Base-by-base conservation (phyloP, 495 filamentous ascomycete species). In the Massariosphaeria phaeospora region DNA sequence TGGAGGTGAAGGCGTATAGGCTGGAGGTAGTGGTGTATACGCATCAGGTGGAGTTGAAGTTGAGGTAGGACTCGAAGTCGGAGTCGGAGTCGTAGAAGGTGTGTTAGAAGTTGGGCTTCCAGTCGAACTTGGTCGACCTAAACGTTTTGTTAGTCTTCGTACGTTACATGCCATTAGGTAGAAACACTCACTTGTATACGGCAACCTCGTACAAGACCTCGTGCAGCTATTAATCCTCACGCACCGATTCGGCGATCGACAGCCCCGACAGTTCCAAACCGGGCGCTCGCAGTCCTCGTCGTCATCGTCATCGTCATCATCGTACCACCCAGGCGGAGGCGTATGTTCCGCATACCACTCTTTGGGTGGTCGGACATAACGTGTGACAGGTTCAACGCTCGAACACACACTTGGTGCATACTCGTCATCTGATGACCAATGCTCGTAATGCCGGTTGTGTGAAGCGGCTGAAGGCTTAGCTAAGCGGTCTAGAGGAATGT, bases 191-290 rank as follows among this genome's bases (percentile, higher is more conserved):
- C 27, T 33, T 9, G 26, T 47, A 27, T 20, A 44, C 2, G 45
- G 36, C 20, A 36, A 27, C 17, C 21, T 39, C 12, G 47, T 40
- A 34, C 51, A 61, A 30, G 17, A 27, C 18, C 36, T 34, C 29
- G 50, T 54, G 26, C 57, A 60, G 2, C 15, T n/a, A 43, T 60
- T 55, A 31, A 60, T 36, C 35, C 34, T 60, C 3, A 60, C 30
- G 17, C 57, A 60, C 1, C 49, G 44, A 38, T 43, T 42, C 24
- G 57, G 57, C 2, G 17, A 31, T 1, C 10, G 21, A 25, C 57
- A 60, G 1, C 45, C 50, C 6, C 31, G 33, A 36, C 57, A 60
- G 10, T 54, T 53, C 33, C 43, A 53, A 11, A 43, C 39, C 7
- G 45, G 25, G 3, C 27, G 18, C 23, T 26, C 21, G 24, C 54